phyloP scores from a whole-genome alignment of 495 filamentous ascomycete species.

The Penicillium soppii region DNA sequence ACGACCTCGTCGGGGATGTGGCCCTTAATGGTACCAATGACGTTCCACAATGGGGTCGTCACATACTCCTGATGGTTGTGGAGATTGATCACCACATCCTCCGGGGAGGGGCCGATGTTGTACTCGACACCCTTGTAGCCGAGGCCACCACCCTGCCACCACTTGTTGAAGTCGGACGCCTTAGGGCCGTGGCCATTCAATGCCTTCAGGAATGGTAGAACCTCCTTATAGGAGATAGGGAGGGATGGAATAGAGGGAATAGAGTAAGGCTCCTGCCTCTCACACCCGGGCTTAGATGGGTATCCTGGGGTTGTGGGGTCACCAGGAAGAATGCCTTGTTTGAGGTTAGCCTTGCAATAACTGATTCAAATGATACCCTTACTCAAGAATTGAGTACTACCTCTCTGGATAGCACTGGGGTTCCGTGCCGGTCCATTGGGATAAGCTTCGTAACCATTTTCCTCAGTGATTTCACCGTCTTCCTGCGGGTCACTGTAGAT shows the following conservation, averaged over 20 bases:
- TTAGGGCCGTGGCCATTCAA: slow-evolving; percentile 85
- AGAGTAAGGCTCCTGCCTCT: slow-evolving; percentile 67
- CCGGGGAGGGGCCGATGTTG: slow-evolving; percentile 85
- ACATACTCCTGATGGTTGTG: slow-evolving; percentile 87
- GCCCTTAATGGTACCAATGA: slow-evolving; percentile 94
- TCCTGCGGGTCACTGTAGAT: slow-evolving; percentile 89
- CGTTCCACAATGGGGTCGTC: slow-evolving; percentile 89
- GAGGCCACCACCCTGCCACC: slow-evolving; percentile 72
- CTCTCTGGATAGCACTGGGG: slow-evolving; percentile 86
- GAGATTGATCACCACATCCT: slow-evolving; percentile 73
- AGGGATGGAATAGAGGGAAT: slow-evolving; percentile 85
- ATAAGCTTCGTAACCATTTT: slow-evolving; percentile 77
- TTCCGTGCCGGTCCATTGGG: slow-evolving; percentile 86
- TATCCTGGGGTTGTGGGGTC: slow-evolving; percentile 90
- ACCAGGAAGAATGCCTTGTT: slow-evolving; percentile 57
- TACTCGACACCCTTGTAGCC: slow-evolving; percentile 84
- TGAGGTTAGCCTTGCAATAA: neutral
- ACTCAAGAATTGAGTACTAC: slow-evolving; percentile 86
- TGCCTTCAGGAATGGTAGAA: slow-evolving; percentile 78
- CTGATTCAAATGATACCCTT: slow-evolving; percentile 11
- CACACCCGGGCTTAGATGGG: slow-evolving; percentile 84
- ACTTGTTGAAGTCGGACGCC: slow-evolving; percentile 71
- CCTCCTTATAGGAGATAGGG: slow-evolving; percentile 87
- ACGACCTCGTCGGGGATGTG: slow-evolving; percentile 82
- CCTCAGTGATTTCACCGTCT: slow-evolving; percentile 77